Evolutionary conservation across 1,139 yeast genomes (phyloP), one percentile per base, ranked within the genome.

Genomic region (Diutina mesorugosa): DNA sequence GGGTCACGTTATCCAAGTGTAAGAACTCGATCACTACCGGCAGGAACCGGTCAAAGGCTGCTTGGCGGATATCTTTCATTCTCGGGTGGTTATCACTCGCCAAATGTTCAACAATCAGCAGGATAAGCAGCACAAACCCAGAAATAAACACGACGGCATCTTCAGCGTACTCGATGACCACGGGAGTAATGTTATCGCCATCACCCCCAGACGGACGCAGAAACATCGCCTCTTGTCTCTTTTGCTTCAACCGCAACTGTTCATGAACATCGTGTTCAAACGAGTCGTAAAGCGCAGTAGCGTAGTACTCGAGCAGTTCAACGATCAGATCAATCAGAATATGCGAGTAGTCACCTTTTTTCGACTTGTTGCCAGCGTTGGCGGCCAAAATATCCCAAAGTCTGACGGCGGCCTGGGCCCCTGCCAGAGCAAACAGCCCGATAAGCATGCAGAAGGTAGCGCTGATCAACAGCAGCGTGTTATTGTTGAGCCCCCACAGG

Each of bases 401-500:
- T 58, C 65, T 70, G 18, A 68, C 65, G 26, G 73, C 66, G 57
- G 80, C 79, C 14, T 74, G 76, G 1, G 75, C 74, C n/a, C 86
- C 89, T 21, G 79, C 77, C 5, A 61, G 59, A 0, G 93, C 75
- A 52, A 93, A 73, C 5, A 95, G 84, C 1, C 95, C 84, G 57
- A 93, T 72, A 76, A 93, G 78, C 58, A 89, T 76, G 61, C 93
- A 84, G 64, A 86, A 90, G 0, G 96, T 80, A 0, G 98, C 86
- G 55, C 90, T 81, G 73, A 91, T 90, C 57, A 90, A 73, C 6
- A 95, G 85, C 14, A 93, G 88, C 1, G 79, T 73, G 60, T 87
- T 90, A 64, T 91, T 87, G 58, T 84, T 83, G 4, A 95, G 78
- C 0, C 95, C 95, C 98, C 98, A 91, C 53, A 80, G 80, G 55